These are phyloP conservation scores for Vitis riparia DNA, from an alignment of 164 flowering plant species.

Conservation along the genomic window DNA sequence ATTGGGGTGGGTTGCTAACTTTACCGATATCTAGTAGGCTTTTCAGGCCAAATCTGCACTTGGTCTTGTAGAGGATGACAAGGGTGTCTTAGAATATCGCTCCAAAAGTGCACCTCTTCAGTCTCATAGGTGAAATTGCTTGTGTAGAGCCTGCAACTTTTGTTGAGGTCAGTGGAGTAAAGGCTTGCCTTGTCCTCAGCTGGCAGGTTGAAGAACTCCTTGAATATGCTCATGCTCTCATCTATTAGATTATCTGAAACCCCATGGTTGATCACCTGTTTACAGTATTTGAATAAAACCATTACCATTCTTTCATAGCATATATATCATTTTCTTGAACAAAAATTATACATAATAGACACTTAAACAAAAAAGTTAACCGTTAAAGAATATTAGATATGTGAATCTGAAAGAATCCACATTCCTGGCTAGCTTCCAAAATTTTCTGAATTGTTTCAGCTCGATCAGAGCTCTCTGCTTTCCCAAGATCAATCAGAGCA, in stretches of 20 bases:
- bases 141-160: constrained; percentile 22
- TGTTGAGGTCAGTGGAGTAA: constrained; percentile 25
- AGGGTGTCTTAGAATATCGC: constrained; percentile 36
- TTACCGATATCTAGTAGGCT: constrained; percentile 45
- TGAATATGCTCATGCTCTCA: constrained; percentile 15
- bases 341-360: no score
- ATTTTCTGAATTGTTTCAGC: constrained; percentile 17
- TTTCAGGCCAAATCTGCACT: constrained; percentile 42
- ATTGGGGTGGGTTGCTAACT: no score
- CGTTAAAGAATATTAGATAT: background rate
- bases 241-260: constrained; percentile 15
- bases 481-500: constrained; percentile 29
- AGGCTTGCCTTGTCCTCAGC: constrained; percentile 21
- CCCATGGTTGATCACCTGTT: constrained; percentile 43
- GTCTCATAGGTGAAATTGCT: constrained; percentile 10
- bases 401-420: constrained; percentile 40
- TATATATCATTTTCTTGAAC: no score
- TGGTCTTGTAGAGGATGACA: constrained; percentile 37
- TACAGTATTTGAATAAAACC: background rate
- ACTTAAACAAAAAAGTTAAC: background rate
- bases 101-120: constrained; percentile 40
- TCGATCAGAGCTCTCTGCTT: constrained; percentile 10
- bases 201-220: constrained; percentile 38
- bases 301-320: no score
- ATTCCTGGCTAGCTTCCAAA: constrained; percentile 26